phyloP scores from a whole-genome alignment of 2,329 filamentous ascomycete genomes.

The Metarhizium sp. region DNA sequence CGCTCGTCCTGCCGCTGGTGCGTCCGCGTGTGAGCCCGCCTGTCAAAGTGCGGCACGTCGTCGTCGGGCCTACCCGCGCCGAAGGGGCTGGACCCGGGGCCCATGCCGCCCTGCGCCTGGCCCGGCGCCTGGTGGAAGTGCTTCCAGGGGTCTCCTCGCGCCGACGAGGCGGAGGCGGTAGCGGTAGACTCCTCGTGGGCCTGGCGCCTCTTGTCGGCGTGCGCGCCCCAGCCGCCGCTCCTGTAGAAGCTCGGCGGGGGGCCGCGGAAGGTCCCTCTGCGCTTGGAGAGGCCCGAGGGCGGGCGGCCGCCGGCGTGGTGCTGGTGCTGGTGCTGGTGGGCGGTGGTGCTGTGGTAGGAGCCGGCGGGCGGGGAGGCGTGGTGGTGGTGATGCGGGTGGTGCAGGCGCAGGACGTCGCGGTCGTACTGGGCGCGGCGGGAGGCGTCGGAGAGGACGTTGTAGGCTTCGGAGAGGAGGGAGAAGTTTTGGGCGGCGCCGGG shows the following conservation, averaged over 20 bases:
- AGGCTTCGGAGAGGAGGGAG: conserved; percentile 76
- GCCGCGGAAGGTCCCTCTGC: conserved; percentile 68
- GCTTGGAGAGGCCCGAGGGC: conserved; percentile 69
- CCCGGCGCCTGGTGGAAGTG: too few species aligned
- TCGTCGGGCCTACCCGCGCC: conserved; percentile 32
- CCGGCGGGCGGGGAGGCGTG: conserved; percentile 64
- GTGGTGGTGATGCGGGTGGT: conserved; percentile 32
- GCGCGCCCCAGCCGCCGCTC: conserved; percentile 66
- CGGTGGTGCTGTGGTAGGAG: too few species aligned
- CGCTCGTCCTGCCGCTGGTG: conserved; percentile 54
- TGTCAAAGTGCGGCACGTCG: conserved; percentile 68
- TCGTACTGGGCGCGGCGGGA: conserved; percentile 76
- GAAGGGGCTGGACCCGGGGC: conserved; percentile 42
- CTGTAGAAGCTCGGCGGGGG: conserved; percentile 87
- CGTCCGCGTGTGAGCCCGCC: conserved; percentile 60
- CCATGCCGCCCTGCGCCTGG: too few species aligned
- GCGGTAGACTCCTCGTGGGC: conserved; percentile 37
- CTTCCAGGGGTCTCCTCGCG: too few species aligned
- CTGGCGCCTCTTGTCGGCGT: conserved; percentile 47
- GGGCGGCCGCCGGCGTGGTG: conserved; percentile 65
- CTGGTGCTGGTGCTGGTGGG: conserved; percentile 27
- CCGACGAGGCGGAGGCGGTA: not conserved
- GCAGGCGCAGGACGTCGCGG: conserved; percentile 47
- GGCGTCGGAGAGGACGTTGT: conserved; percentile 62
- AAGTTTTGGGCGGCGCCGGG: conserved; percentile 66